These are phyloP conservation scores for Taxillus chinensis DNA, from an alignment of 164 flowering plant species.

Conservation along the genomic window DNA sequence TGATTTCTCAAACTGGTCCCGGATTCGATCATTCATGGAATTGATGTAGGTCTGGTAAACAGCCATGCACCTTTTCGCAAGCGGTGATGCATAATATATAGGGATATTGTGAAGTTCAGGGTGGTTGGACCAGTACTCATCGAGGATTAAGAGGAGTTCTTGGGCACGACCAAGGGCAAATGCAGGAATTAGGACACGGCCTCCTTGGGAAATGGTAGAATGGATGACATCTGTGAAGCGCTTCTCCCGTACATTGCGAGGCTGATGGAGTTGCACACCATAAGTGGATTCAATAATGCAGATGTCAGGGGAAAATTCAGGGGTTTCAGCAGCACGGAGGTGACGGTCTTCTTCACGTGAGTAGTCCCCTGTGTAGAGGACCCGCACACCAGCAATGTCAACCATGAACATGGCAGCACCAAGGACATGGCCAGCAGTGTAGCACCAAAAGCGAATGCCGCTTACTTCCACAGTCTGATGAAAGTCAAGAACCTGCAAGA, in stretches of 20 bases:
- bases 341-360: slow-evolving; percentile 97
- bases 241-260: slow-evolving; percentile 76
- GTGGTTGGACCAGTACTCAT: slow-evolving; percentile 91
- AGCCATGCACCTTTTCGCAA: slow-evolving; percentile 88
- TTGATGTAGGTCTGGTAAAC: slow-evolving; percentile 92
- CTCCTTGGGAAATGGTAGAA: slow-evolving; percentile 75
- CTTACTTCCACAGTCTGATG: slow-evolving; percentile 95
- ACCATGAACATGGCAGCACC: slow-evolving; percentile 99
- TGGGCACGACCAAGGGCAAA: slow-evolving; percentile 98
- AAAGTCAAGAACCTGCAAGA: slow-evolving; percentile 79
- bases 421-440: slow-evolving; percentile 97
- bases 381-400: slow-evolving; percentile 94
- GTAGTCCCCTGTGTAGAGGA: slow-evolving; percentile 95
- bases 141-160: slow-evolving; percentile 86
- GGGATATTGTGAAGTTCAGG: slow-evolving; percentile 89
- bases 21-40: slow-evolving; percentile 92
- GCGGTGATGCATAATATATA: slow-evolving; percentile 96
- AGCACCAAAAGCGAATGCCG: slow-evolving; percentile 97
- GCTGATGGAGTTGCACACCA: slow-evolving; percentile 91
- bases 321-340: slow-evolving; percentile 94
- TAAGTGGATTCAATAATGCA: slow-evolving; percentile 96
- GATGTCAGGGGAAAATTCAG: slow-evolving; percentile 84
- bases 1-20: slow-evolving; percentile 63
- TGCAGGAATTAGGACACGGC: slow-evolving; percentile 93
- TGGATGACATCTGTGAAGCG: slow-evolving; percentile 92